phyloP scores from a whole-genome alignment of 2,329 filamentous ascomycete species.

The Pseudogymnoascus sp. region DNA sequence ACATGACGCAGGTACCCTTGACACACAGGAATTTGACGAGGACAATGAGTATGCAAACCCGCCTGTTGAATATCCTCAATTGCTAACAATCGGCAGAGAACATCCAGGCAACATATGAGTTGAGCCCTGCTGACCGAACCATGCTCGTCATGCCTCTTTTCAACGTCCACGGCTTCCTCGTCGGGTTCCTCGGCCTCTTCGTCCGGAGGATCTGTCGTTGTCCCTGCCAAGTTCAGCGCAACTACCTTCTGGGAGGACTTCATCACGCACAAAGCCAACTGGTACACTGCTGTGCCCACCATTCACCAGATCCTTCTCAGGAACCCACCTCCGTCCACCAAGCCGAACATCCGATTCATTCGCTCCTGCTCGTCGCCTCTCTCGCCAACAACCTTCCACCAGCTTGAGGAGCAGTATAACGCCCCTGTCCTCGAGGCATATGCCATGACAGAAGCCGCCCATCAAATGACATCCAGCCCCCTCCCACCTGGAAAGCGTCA shows the following conservation, averaged over 20 bases:
- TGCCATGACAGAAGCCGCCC: constrained; percentile 85
- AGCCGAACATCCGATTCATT: constrained; percentile 75
- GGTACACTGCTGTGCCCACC: constrained; percentile 90
- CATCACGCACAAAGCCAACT: constrained; percentile 66
- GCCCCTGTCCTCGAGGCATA: constrained; percentile 85
- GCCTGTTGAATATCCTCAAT: constrained; percentile 2
- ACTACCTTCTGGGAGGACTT: constrained; percentile 79
- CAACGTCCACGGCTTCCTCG: constrained; percentile 83
- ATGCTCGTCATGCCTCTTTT: constrained; percentile 88
- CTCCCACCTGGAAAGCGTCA: constrained; percentile 65
- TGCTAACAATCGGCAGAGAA: constrained; percentile 46
- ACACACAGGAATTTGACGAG: constrained; percentile 74
- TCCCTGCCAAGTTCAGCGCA: constrained; percentile 74
- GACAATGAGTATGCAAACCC: constrained; percentile 60
- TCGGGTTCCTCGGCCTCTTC: constrained; percentile 74
- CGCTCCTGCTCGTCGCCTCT: constrained; percentile 80
- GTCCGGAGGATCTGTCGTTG: constrained; percentile 73
- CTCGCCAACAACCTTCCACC: constrained; percentile 73
- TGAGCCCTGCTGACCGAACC: constrained; percentile 66
- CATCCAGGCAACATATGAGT: constrained; percentile 69
- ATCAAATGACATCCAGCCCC: constrained; percentile 76
- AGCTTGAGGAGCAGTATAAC: constrained; percentile 67
- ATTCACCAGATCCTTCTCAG: constrained; percentile 86
- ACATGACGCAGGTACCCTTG: constrained; percentile 54
- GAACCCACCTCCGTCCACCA: constrained; percentile 58